Evolutionary conservation across 2,329 filamentous ascomycete species (phyloP).

Genomic region (Furcasterigmium furcatum): DNA sequence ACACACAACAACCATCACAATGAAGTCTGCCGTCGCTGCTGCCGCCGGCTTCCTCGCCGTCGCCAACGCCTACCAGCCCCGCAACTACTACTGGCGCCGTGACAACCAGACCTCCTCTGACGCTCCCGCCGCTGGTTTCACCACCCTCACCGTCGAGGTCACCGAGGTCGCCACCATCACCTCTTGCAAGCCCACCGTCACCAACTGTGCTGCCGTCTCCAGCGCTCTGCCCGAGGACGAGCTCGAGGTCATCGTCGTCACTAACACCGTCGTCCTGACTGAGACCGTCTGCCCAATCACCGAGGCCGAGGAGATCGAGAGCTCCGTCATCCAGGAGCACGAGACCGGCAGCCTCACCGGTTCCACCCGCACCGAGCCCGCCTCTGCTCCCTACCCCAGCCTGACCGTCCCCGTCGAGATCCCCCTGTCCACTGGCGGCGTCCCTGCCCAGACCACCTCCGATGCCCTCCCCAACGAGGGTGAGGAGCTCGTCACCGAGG

Average conservation of each 20-base stretch:
- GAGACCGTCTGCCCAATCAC: constrained; percentile 42
- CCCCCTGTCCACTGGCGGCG: constrained; percentile 32
- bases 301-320: constrained; percentile 35
- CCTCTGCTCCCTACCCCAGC: constrained; percentile 19
- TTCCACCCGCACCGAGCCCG: constrained; percentile 20
- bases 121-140: constrained; percentile 17
- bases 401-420: constrained; percentile 8
- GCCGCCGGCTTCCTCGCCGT: constrained; percentile 38
- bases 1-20: constrained; percentile 29
- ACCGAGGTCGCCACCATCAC: constrained; percentile 56
- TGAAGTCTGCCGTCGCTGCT: constrained; percentile 41
- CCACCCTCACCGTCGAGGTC: constrained; percentile 46
- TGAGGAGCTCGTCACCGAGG: constrained; percentile 17
- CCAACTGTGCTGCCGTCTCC: constrained; percentile 47
- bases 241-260: constrained; percentile 28
- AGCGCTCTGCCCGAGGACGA: constrained; percentile 30
- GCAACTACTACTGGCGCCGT: constrained; percentile 23
- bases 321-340: constrained; percentile 31
- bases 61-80: constrained; percentile 37
- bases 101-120: constrained; percentile 14
- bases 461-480: constrained; percentile 12
- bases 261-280: constrained; percentile 34
- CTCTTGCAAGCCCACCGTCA: constrained; percentile 54
- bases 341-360: constrained; percentile 32
- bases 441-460: constrained; percentile 11